Base-by-base conservation (phyloP, 768 basidiomycete genomes). In the Leccinum ochraceum region DNA sequence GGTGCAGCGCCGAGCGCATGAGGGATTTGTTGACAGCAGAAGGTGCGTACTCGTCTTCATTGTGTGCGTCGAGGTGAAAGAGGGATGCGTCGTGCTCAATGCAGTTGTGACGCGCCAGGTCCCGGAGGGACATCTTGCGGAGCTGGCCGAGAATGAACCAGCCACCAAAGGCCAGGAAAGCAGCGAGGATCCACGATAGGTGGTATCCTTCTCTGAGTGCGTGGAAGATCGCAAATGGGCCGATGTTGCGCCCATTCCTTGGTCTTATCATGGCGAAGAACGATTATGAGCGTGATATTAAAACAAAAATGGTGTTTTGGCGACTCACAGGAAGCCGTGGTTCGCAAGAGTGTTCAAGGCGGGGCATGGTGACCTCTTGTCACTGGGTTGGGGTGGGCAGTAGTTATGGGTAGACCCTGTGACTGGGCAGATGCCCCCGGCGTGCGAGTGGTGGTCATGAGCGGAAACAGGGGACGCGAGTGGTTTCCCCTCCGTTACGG, bases 331-430 rank as follows among this genome's bases (percentile, higher is more conserved):
- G 59, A 86, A 90, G 2, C 87, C 86, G 59, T 90, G 87, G 64
- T 91, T 91, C 0, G 89, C 87, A 66, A 91, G 82, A 0, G 86
- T 75, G 63, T 92, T 91, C 42, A 92, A 70, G 2, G 88, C 90
- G 1, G 90, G 90, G 63, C 89, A 91, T 5, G 86, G 85, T 0
- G 86, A 86, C 17, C 89, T 81, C 54, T 75, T 78, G 61, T 87
- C 87, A 14, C 74, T 76, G 10, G 67, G 60, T 39, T 80, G 79
- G 1, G 80, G 71, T 46, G 82, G 74, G 55, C 80, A 80, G 71
- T 72, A 86, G 5, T 64, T 73, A 60, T 83, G 71, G 7, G 67
- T 55, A 32, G 10, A 6, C 4, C 78, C 77, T 13, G 74, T 75
- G n/a, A 80, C 72, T 7, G 80, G 82, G 57, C 84, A 84, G 16